A percentile compares a stretch with the other conserved stretches of the same genome.
These are phyloP conservation scores for Lomentospora prolificans DNA, from an alignment of 2,329 filamentous ascomycete genomes.

Conservation along the genomic window DNA sequence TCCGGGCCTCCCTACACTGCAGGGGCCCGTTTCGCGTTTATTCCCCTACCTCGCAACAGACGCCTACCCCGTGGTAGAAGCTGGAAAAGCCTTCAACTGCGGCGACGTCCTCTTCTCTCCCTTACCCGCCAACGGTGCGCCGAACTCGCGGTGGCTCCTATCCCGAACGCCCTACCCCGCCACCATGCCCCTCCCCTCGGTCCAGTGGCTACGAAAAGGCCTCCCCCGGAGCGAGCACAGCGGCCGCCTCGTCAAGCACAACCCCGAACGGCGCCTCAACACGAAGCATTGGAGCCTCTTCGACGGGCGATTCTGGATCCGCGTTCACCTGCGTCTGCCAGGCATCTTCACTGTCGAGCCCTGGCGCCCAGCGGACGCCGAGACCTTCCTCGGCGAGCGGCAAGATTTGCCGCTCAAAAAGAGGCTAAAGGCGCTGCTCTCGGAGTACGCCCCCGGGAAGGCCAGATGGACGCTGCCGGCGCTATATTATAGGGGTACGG, in stretches of 20 bases:
- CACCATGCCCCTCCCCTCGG: slow-evolving; percentile 24
- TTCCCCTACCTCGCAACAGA: slow-evolving; percentile 33
- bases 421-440: slow-evolving; percentile 32
- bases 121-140: slow-evolving; percentile 26
- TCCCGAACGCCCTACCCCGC: slow-evolving; percentile 36
- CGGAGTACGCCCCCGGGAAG: slow-evolving; percentile 27
- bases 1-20: slow-evolving; percentile 32
- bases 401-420: slow-evolving; percentile 18
- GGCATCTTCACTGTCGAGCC: slow-evolving; percentile 34
- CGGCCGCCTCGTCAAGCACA: background rate
- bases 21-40: slow-evolving; percentile 34
- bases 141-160: slow-evolving; percentile 30
- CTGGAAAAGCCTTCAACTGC: slow-evolving; percentile 31
- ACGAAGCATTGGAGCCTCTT: slow-evolving; percentile 30
- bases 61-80: slow-evolving; percentile 5
- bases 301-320: slow-evolving; percentile 55
- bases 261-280: slow-evolving; percentile 12
- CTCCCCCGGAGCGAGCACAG: background rate
- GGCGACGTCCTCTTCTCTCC: slow-evolving; percentile 29
- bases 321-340: slow-evolving; percentile 32
- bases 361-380: slow-evolving; percentile 31
- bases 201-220: background rate
- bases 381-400: slow-evolving; percentile 37
- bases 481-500: slow-evolving; percentile 30
- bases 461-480: slow-evolving; percentile 25